Evolutionary conservation across 2,329 filamentous ascomycete species (phyloP), one percentile per base, ranked within the genome.

Genomic region (Epichloe bromicola): DNA sequence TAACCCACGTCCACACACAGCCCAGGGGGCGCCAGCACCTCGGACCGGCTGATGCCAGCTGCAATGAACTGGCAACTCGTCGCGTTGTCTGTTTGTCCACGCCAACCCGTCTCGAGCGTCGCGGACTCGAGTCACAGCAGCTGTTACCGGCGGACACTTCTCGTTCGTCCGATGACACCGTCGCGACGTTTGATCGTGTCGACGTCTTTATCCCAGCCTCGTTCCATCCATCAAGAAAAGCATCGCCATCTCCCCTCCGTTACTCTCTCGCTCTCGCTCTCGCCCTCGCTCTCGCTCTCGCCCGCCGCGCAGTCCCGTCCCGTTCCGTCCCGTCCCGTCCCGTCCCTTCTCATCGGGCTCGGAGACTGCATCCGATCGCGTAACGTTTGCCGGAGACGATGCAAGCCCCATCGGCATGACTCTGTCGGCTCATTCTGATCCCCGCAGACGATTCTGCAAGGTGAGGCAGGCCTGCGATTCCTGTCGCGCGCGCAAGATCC

Each of bases 391-490:
- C n/a, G 38, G 39, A 42, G 47, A 50, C 48, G 30, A 50, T 50
- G 48, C 48, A 44, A 50, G 33, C 33, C 34, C 10, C 34, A 44
- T 38, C 48, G 38, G 40, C 34, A 50, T 50, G 48, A 39, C 48
- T 44, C 37, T 33, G 41, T 44, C 41, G 48, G 33, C 48, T 33
- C 40, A 30, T 33, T 20, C 34, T 45, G 41, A 44, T 43, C 40
- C 48, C 19, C 48, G 48, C 48, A 50, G 40, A 50, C 48, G 41
- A 14, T 26, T 42, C 40, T 36, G 48, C 49, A 64, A 60, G 51
- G 55, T 60, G 14, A 57, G 54, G 45, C 61, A 65, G 44, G 63
- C 63, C 1, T 66, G 63, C 26, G 63, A 66, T 46, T 44, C 56
- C 11, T 66, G 63, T n/a, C 63, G 61, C 33, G 45, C 43, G 4